Conservation (phyloP, 495 filamentous ascomycete genomes). For the Xanthoparmelia taractica region DNA sequence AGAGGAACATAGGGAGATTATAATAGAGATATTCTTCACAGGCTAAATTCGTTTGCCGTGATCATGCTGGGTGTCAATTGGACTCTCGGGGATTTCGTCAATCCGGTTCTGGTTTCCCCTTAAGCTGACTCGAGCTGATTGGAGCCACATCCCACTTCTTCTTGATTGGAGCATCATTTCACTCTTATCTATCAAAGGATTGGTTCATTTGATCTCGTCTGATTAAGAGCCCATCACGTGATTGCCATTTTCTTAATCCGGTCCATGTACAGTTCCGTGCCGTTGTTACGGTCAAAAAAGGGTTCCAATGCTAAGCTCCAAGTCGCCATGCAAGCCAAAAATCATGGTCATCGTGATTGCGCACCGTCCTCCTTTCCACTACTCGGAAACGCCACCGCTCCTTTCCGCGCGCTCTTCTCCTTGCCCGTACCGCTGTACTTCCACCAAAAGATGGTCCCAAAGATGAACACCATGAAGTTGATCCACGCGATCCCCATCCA, state of each 20-base stretch:
- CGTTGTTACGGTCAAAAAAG: not conserved
- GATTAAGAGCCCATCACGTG: not conserved
- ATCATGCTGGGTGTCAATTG: not conserved
- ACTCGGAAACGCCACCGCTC: not conserved
- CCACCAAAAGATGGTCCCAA: constrained; percentile 21
- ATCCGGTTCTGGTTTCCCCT: too few relatives aligned
- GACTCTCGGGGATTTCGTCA: too few relatives aligned
- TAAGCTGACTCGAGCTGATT: too few relatives aligned
- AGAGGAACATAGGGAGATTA: not conserved
- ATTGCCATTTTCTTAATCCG: not conserved
- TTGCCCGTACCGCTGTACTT: constrained; percentile 16
- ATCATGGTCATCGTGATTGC: not conserved
- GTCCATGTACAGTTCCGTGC: not conserved
- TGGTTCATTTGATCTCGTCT: not conserved
- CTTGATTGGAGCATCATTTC: too few relatives aligned
- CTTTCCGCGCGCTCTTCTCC: constrained; percentile 1
- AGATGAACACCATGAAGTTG: constrained; percentile 23
- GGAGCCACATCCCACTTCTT: too few relatives aligned
- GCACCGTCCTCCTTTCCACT: not conserved
- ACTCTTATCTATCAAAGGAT: too few relatives aligned
- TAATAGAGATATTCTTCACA: not conserved
- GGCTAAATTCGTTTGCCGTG: too few relatives aligned
- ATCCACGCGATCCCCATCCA: constrained; percentile 20
- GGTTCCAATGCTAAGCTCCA: not conserved
- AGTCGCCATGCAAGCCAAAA: not conserved